Evolutionary conservation across 208 protist genomes (phyloP).

Genomic region (Eutreptiella sp.): DNA sequence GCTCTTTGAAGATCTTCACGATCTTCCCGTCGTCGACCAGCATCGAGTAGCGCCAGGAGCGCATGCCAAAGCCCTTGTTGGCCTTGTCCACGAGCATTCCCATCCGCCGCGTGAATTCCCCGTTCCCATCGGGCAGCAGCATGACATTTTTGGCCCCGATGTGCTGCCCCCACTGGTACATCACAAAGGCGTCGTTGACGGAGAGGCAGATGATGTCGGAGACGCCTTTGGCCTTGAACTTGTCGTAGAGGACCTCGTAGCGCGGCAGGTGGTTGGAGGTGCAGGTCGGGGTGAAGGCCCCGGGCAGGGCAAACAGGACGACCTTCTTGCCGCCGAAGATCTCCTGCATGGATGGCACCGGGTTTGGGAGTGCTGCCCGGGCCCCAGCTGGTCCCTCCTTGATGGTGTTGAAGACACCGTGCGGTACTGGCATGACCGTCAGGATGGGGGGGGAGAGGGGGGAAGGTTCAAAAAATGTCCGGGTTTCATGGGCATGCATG

Average conservation of each 20-base stretch:
- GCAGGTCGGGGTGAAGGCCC: slow-evolving; percentile 33
- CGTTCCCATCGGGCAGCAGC: slow-evolving; percentile 25
- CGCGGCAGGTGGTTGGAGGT: slow-evolving; percentile 25
- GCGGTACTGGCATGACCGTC: too few relatives aligned
- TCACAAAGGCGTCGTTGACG: slow-evolving; percentile 25
- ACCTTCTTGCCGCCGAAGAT: too few relatives aligned
- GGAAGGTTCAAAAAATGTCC: too few relatives aligned
- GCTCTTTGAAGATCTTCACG: slow-evolving; percentile 16
- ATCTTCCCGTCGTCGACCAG: slow-evolving; percentile 26
- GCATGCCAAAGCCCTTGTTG: slow-evolving; percentile 12
- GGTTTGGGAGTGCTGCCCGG: too few relatives aligned
- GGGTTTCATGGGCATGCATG: too few relatives aligned
- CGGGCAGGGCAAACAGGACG: slow-evolving; percentile 30
- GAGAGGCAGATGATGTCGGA: slow-evolving; percentile 18
- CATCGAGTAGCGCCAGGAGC: slow-evolving; percentile 21
- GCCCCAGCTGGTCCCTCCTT: too few relatives aligned
- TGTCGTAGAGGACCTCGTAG: slow-evolving; percentile 26
- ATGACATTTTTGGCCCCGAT: not conserved
- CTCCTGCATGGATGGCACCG: too few relatives aligned
- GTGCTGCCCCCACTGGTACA: slow-evolving; percentile 6
- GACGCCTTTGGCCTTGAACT: slow-evolving; percentile 18
- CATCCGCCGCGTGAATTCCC: slow-evolving; percentile 12
- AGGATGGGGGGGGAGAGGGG: too few relatives aligned
- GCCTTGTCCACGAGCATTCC: slow-evolving; percentile 18
- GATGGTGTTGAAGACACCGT: too few relatives aligned